Evolutionary conservation across 2,329 filamentous ascomycete species (phyloP).

Genomic region (Monilinia laxa): DNA sequence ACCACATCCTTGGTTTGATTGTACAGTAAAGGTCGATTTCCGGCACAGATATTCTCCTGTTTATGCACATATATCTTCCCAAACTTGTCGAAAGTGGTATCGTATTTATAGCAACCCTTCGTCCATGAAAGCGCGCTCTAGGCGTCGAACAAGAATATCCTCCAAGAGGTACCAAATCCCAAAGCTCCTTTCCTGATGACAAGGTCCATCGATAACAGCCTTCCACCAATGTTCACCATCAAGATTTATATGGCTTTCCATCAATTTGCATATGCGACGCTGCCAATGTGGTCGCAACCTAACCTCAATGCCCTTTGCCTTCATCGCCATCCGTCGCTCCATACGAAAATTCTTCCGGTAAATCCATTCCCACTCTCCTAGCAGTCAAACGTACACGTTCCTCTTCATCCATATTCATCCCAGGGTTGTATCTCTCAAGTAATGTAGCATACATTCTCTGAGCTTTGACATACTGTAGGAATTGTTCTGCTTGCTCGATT

Average conservation of each 20-base stretch:
- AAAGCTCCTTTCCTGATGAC: background rate
- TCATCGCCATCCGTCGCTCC: slow-evolving; percentile 7
- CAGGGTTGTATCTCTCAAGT: slow-evolving; percentile 90
- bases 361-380: slow-evolving; percentile 82
- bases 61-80: background rate
- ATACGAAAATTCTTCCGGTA: slow-evolving; percentile 62
- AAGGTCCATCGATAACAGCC: background rate
- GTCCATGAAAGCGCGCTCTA: background rate
- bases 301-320: slow-evolving; percentile 20
- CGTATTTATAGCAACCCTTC: background rate
- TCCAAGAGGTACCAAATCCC: background rate
- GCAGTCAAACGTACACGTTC: slow-evolving; percentile 83
- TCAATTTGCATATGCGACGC: background rate
- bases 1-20: background rate
- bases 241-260: background rate
- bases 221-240: background rate
- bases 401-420: slow-evolving; percentile 81
- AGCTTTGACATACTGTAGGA: slow-evolving; percentile 76
- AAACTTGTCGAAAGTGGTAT: background rate
- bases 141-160: background rate
- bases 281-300: background rate
- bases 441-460: slow-evolving; percentile 80
- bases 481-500: slow-evolving; percentile 66
- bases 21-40: background rate
- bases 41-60: background rate